These are phyloP conservation scores for Petunia secreta DNA, from an alignment of 257 asterid species.

Conservation along the genomic window DNA sequence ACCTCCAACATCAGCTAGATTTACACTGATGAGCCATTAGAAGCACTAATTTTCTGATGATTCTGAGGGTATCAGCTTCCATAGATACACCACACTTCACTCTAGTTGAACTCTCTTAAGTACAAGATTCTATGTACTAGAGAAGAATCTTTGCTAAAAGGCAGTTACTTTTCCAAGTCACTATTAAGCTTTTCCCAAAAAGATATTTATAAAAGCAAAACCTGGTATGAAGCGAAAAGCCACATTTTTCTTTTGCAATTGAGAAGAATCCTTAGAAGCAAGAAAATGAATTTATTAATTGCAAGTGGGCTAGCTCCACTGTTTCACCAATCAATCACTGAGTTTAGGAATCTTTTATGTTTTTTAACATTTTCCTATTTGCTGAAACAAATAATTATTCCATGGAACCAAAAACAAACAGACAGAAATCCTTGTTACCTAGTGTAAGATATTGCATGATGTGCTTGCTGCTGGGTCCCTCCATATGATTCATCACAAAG, in stretches of 20 bases:
- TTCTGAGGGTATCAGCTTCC: not conserved
- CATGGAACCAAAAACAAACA: slow-evolving; percentile 28
- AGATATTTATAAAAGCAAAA: slow-evolving; percentile 12
- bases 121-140: slow-evolving; percentile 18
- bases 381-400: slow-evolving; percentile 14
- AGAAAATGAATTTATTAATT: not conserved
- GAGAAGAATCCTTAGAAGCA: slow-evolving; percentile 15
- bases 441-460: not conserved
- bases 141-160: slow-evolving; percentile 17
- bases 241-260: not conserved
- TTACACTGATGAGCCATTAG: slow-evolving; percentile 2
- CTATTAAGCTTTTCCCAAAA: not conserved
- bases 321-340: slow-evolving; percentile 32
- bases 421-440: slow-evolving; percentile 35
- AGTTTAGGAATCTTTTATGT: slow-evolving; percentile 19
- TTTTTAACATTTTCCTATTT: slow-evolving; percentile 24
- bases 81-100: not conserved
- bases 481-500: slow-evolving; percentile 20
- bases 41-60: slow-evolving; percentile 11
- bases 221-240: slow-evolving; percentile 1
- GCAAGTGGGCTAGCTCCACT: slow-evolving; percentile 14
- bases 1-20: slow-evolving; percentile 3
- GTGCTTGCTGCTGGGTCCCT: slow-evolving; percentile 19
- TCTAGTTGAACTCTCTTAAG: slow-evolving; percentile 9
- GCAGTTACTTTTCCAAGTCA: slow-evolving; percentile 18